Evolutionary conservation across 176 grass and related monocot species (phyloP).

Genomic region (Zea luxurians): DNA sequence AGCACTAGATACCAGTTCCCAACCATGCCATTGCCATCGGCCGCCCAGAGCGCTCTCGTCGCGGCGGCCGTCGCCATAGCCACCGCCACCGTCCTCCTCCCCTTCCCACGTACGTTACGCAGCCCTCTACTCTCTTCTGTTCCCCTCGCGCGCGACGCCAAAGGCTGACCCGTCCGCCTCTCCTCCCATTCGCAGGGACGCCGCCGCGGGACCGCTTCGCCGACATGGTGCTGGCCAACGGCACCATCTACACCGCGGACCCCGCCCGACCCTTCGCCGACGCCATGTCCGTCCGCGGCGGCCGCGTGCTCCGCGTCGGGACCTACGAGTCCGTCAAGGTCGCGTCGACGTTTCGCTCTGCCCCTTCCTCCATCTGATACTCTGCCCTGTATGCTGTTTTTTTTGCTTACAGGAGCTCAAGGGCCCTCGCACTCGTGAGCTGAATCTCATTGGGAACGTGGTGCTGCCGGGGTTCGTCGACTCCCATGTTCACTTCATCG

Average conservation of each 20-base stretch:
- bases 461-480: slow-evolving; percentile 89
- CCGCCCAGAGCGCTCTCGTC: slow-evolving; percentile 33
- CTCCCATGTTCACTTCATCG: slow-evolving; percentile 85
- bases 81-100: slow-evolving; percentile 31
- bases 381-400: background rate
- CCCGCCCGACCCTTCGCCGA: slow-evolving; percentile 63
- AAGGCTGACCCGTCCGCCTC: slow-evolving; percentile 33
- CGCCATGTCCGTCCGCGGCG: slow-evolving; percentile 74
- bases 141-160: background rate
- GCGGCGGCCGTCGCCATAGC: slow-evolving; percentile 33
- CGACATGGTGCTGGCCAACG: slow-evolving; percentile 80
- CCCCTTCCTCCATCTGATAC: background rate
- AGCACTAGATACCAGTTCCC: too few species aligned
- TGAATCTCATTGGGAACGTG: slow-evolving; percentile 81
- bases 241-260: slow-evolving; percentile 94
- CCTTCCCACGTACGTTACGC: slow-evolving; percentile 36
- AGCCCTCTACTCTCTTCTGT: background rate
- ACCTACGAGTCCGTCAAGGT: slow-evolving; percentile 67
- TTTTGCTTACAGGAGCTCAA: slow-evolving; percentile 53
- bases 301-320: slow-evolving; percentile 70
- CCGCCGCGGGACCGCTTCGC: slow-evolving; percentile 40
- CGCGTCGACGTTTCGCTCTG: background rate
- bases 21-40: slow-evolving; percentile 16
- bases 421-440: slow-evolving; percentile 39
- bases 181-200: slow-evolving; percentile 42